A percentile compares a stretch with the other conserved stretches of the same genome.
phyloP scores from a whole-genome alignment of 1,284 basidiomycete genomes.

The Ustilago shanxiensis region DNA sequence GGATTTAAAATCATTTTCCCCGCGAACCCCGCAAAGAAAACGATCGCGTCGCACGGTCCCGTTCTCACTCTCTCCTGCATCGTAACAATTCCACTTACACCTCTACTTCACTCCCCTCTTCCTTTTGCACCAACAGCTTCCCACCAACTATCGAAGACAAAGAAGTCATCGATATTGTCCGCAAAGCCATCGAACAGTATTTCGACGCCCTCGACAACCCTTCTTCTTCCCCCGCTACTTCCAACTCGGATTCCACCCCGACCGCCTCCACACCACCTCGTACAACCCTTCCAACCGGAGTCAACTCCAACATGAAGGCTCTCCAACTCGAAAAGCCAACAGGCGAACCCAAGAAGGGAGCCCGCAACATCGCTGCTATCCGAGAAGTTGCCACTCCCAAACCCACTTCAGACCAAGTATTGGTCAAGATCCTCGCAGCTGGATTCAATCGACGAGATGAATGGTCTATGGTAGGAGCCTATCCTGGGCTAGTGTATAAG shows the following conservation, averaged over 20 bases:
- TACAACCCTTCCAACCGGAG: conserved; percentile 6
- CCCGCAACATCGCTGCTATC: conserved; percentile 50
- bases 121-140: conserved; percentile 28
- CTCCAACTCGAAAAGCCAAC: conserved; percentile 56
- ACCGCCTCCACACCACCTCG: background rate
- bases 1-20: conserved; percentile 3
- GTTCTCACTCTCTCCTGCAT: background rate
- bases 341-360: conserved; percentile 49
- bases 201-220: conserved; percentile 42
- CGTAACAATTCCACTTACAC: conserved; percentile 3
- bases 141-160: conserved; percentile 58
- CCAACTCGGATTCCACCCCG: background rate
- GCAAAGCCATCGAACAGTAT: conserved; percentile 49
- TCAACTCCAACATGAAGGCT: conserved; percentile 51
- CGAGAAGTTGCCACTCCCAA: conserved; percentile 50
- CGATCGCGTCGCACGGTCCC: background rate
- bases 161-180: conserved; percentile 49
- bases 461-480: conserved; percentile 79
- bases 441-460: conserved; percentile 86
- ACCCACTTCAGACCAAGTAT: conserved; percentile 41
- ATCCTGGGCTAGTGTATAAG: conserved; percentile 78
- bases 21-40: too few relatives aligned
- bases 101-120: background rate
- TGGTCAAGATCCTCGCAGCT: conserved; percentile 73
- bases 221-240: background rate